These are phyloP conservation scores for Lepiota brunneoincarnata DNA, from an alignment of 768 basidiomycete species.

Conservation along the genomic window DNA sequence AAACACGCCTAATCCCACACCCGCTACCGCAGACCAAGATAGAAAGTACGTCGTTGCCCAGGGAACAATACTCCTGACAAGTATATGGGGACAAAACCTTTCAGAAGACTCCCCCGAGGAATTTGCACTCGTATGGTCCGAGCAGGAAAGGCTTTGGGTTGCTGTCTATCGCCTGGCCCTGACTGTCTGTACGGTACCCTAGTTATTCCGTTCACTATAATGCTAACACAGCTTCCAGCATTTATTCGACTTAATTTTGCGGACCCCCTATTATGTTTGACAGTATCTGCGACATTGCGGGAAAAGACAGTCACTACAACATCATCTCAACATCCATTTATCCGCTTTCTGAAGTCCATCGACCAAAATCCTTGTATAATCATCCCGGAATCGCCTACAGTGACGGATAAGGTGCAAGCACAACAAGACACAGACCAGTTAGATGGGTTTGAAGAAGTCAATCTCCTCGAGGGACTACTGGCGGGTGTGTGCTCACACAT, in stretches of 20 bases:
- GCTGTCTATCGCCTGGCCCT: constrained; percentile 75
- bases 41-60: constrained; percentile 75
- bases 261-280: constrained; percentile 82
- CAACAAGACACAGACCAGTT: constrained; percentile 49
- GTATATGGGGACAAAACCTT: constrained; percentile 70
- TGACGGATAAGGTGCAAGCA: constrained; percentile 29
- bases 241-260: constrained; percentile 66
- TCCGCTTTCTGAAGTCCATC: constrained; percentile 34
- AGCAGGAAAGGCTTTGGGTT: constrained; percentile 62
- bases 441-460: constrained; percentile 52
- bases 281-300: constrained; percentile 82
- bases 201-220: neutral
- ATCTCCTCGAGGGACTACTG: constrained; percentile 58
- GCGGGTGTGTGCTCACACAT: constrained; percentile 40
- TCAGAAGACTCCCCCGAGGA: constrained; percentile 46
- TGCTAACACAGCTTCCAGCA: constrained; percentile 38
- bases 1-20: constrained; percentile 81
- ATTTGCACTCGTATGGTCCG: constrained; percentile 68
- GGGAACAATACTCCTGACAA: constrained; percentile 68
- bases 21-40: constrained; percentile 69
- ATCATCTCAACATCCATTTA: constrained; percentile 42
- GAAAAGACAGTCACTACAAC: constrained; percentile 58
- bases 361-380: constrained; percentile 22
- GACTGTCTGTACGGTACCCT: constrained; percentile 65
- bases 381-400: constrained; percentile 32